A percentile compares a stretch with the other conserved stretches of the same genome.
Conservation (phyloP, 495 filamentous ascomycete genomes). For the Aspergillus affinis region DNA sequence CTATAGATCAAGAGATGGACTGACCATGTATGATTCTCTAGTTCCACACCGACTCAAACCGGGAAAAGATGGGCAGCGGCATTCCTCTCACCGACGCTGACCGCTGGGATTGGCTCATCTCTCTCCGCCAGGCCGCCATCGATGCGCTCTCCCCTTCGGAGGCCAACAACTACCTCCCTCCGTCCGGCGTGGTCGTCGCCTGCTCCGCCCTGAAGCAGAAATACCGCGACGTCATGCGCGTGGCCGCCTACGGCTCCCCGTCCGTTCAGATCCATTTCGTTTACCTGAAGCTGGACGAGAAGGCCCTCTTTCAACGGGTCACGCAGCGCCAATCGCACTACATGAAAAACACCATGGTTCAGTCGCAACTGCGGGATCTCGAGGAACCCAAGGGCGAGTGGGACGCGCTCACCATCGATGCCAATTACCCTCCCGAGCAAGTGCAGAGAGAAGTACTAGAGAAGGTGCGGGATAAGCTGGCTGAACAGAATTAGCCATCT, state of each 20-base stretch:
- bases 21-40: slow-evolving; percentile 33
- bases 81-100: slow-evolving; percentile 91
- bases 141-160: slow-evolving; percentile 55
- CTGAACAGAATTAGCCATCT: slow-evolving; percentile 28
- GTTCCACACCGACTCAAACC: slow-evolving; percentile 84
- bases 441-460: slow-evolving; percentile 66
- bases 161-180: slow-evolving; percentile 42
- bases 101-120: slow-evolving; percentile 97
- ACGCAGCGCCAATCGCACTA: slow-evolving; percentile 76
- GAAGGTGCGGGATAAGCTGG: slow-evolving; percentile 46
- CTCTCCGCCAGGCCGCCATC: slow-evolving; percentile 79
- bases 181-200: slow-evolving; percentile 84
- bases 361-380: slow-evolving; percentile 80
- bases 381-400: slow-evolving; percentile 80
- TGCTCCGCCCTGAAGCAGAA: slow-evolving; percentile 96
- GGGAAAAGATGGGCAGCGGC: slow-evolving; percentile 89
- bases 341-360: slow-evolving; percentile 98
- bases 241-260: slow-evolving; percentile 76
- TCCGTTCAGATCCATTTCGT: slow-evolving; percentile 86
- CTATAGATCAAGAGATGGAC: slow-evolving; percentile 14
- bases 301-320: slow-evolving; percentile 73
- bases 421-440: slow-evolving; percentile 59
- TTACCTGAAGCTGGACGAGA: slow-evolving; percentile 78
- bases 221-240: slow-evolving; percentile 95
- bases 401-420: slow-evolving; percentile 84